These are phyloP conservation scores for Terfezia boudieri DNA, from an alignment of 495 filamentous ascomycete genomes.

Conservation along the genomic window DNA sequence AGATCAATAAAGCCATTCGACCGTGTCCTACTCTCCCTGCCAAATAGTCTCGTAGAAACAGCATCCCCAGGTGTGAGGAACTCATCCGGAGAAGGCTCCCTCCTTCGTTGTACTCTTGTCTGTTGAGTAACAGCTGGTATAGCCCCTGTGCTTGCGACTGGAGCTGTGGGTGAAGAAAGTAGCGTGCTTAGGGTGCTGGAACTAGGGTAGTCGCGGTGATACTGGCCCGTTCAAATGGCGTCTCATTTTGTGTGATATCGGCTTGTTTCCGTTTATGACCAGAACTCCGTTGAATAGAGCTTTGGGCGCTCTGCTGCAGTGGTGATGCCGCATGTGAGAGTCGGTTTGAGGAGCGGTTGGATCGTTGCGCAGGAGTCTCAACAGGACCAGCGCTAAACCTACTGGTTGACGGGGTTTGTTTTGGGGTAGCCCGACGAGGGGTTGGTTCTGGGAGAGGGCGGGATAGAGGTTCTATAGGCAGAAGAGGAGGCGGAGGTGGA, in stretches of 20 bases:
- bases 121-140: conserved; percentile 7
- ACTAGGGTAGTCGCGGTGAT: too few relatives aligned
- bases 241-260: not conserved
- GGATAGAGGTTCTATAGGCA: not conserved
- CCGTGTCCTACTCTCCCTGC: too few relatives aligned
- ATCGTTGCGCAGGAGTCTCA: not conserved
- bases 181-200: not conserved
- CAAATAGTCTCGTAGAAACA: too few relatives aligned
- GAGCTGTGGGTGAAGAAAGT: not conserved
- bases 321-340: not conserved
- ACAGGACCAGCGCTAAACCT: not conserved
- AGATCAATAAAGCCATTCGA: too few relatives aligned
- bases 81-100: conserved; percentile 2
- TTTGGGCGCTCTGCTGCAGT: not conserved
- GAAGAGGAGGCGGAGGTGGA: not conserved
- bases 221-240: not conserved
- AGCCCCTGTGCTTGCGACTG: not conserved
- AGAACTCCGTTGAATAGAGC: not conserved
- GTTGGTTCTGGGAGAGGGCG: too few relatives aligned
- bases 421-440: not conserved
- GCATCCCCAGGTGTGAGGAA: too few relatives aligned
- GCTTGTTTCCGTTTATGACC: not conserved
- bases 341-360: not conserved
- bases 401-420: not conserved
- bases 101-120: conserved; percentile 8